A percentile compares a stretch with the other conserved stretches of the same genome.
Conservation (phyloP, 768 basidiomycete species). For the Amyloporia xantha region DNA sequence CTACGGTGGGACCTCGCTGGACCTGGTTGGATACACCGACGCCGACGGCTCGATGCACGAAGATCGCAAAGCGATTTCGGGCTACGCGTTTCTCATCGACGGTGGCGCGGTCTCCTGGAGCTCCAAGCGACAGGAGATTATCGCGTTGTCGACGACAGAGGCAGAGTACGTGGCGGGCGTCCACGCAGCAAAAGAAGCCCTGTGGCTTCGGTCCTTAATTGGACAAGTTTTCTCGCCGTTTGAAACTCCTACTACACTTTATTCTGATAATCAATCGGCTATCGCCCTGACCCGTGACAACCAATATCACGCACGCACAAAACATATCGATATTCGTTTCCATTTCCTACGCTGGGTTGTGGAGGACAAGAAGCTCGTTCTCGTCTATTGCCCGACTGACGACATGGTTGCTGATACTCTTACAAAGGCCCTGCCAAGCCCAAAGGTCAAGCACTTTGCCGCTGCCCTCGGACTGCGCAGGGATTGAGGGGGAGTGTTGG, state of each 20-base stretch:
- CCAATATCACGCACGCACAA: conserved; percentile 24
- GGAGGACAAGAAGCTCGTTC: conserved; percentile 13
- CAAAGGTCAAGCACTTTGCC: conserved; percentile 10
- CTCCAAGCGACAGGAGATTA: conserved; percentile 31
- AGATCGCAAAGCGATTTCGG: conserved; percentile 19
- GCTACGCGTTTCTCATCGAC: conserved; percentile 25
- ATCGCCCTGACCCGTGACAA: conserved; percentile 21
- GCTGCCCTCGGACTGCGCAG: conserved; percentile 1
- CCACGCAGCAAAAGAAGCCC: conserved; percentile 26
- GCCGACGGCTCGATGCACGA: conserved; percentile 8
- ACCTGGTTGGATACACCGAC: conserved; percentile 8
- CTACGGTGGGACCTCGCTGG: conserved; percentile 10
- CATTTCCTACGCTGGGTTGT: conserved; percentile 25
- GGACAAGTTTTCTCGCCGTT: background rate
- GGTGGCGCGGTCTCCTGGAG: conserved; percentile 36
- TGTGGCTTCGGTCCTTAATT: conserved; percentile 26
- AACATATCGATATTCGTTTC: conserved; percentile 33
- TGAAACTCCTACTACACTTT: conserved; percentile 5
- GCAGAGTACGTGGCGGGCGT: conserved; percentile 30
- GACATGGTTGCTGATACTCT: conserved; percentile 28
- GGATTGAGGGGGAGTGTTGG: conserved; percentile 13
- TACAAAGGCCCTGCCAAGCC: conserved; percentile 26
- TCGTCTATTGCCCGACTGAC: conserved; percentile 23
- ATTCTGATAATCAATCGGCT: conserved; percentile 15
- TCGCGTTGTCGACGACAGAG: conserved; percentile 30